Evolutionary conservation across 208 protist genomes (phyloP).

Genomic region (Porcisia hertigi): DNA sequence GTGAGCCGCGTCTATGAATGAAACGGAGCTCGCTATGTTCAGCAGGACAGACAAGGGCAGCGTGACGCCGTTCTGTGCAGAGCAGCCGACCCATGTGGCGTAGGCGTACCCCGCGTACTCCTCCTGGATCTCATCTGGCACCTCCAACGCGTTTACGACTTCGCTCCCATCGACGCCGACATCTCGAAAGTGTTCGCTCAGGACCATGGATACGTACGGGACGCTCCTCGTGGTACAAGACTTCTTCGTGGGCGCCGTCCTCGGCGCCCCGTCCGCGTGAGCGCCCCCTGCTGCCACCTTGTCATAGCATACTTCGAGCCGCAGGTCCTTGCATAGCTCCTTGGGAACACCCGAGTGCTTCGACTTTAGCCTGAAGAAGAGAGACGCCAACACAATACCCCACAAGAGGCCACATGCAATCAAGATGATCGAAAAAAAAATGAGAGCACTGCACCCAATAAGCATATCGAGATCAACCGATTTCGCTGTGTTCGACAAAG

Average conservation of each 20-base stretch:
- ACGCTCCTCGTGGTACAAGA: constrained; percentile 7
- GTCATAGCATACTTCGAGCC: constrained; percentile 44
- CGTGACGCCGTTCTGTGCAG: constrained; percentile 78
- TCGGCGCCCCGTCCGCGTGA: background rate
- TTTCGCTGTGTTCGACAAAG: constrained; percentile 60
- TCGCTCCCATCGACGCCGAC: constrained; percentile 52
- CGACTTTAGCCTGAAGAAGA: constrained; percentile 26
- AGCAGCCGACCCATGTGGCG: constrained; percentile 56
- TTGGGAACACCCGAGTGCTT: constrained; percentile 49
- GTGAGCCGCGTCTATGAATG: constrained; percentile 51
- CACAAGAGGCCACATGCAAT: constrained; percentile 36
- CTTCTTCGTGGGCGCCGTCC: background rate
- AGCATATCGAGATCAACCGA: constrained; percentile 28
- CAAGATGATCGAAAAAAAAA: constrained; percentile 47
- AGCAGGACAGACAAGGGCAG: constrained; percentile 74
- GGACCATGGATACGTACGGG: constrained; percentile 58
- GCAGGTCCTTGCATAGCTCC: constrained; percentile 50
- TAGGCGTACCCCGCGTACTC: constrained; percentile 61
- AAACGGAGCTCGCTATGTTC: constrained; percentile 54
- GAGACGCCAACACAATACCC: constrained; percentile 8
- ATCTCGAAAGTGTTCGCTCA: constrained; percentile 56
- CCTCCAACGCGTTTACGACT: constrained; percentile 49
- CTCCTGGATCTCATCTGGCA: constrained; percentile 54
- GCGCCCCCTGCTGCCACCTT: constrained; percentile 15
- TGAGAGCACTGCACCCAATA: constrained; percentile 54